Conservation (phyloP, 2,329 filamentous ascomycete genomes). For the Penicillium griseofulvum region DNA sequence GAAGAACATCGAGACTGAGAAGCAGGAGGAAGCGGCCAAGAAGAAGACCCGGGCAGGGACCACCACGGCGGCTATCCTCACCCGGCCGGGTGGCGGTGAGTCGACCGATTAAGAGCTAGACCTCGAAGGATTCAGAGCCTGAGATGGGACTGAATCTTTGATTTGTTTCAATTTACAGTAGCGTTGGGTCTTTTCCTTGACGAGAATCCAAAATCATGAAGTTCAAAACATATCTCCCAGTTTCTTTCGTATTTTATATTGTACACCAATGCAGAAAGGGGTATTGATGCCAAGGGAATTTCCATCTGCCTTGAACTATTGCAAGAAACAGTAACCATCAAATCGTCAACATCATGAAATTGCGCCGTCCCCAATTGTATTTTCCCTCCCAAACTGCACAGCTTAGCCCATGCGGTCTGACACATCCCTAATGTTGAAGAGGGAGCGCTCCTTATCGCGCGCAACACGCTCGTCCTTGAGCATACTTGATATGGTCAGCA, state of each 20-base stretch:
- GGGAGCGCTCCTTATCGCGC: slow-evolving; percentile 58
- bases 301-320: slow-evolving; percentile 9
- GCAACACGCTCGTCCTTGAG: slow-evolving; percentile 82
- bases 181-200: slow-evolving; percentile 24
- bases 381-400: background rate
- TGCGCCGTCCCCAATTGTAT: background rate
- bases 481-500: slow-evolving; percentile 57
- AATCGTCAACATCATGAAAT: slow-evolving; percentile 34
- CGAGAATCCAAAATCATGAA: slow-evolving; percentile 25
- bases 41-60: slow-evolving; percentile 69
- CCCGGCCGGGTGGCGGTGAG: slow-evolving; percentile 52
- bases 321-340: slow-evolving; percentile 16
- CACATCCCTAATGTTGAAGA: slow-evolving; percentile 73
- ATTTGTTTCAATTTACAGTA: slow-evolving; percentile 25
- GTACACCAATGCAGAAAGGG: slow-evolving; percentile 16
- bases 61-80: slow-evolving; percentile 66
- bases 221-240: slow-evolving; percentile 2
- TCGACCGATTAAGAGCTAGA: slow-evolving; percentile 19
- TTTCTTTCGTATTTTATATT: slow-evolving; percentile 17
- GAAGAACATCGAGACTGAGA: slow-evolving; percentile 98
- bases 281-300: slow-evolving; percentile 16
- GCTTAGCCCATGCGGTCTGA: slow-evolving; percentile 70
- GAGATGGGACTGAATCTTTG: slow-evolving; percentile 22
- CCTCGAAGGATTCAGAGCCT: slow-evolving; percentile 16
- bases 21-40: slow-evolving; percentile 96